These are phyloP conservation scores for Lipomyces oligophaga DNA, from an alignment of 805 yeast species.

Conservation along the genomic window DNA sequence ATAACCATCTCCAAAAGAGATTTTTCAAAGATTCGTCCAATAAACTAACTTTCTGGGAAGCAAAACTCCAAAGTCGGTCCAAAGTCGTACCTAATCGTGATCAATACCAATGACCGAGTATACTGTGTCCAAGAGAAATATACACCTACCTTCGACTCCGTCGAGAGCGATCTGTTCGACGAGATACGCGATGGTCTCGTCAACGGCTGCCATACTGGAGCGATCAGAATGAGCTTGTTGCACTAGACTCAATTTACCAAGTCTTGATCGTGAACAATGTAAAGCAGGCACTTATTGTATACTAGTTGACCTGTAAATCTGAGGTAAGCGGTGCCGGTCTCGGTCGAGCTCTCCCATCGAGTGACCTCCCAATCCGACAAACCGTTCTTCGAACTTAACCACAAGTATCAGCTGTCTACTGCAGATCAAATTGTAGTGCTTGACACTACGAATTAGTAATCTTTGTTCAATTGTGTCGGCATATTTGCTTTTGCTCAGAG, in stretches of 20 bases:
- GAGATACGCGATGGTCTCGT: constrained; percentile 34
- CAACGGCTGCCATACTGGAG: constrained; percentile 25
- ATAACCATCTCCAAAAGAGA: constrained; percentile 35
- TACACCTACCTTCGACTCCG: constrained; percentile 34
- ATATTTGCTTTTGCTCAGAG: too few species aligned
- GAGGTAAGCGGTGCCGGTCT: too few species aligned
- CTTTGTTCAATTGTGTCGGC: too few species aligned
- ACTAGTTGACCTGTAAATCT: too few species aligned
- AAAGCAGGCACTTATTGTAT: too few species aligned
- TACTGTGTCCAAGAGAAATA: neutral
- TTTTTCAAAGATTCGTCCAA: constrained; percentile 30
- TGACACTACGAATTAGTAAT: too few species aligned
- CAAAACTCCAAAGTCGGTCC: constrained; percentile 33
- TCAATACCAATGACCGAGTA: neutral
- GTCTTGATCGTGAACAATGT: neutral
- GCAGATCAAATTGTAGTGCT: too few species aligned
- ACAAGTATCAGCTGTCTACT: too few species aligned
- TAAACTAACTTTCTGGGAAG: constrained; percentile 18
- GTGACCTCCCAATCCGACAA: too few species aligned
- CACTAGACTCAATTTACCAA: too few species aligned
- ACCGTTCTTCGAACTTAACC: too few species aligned
- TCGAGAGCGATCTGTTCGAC: constrained; percentile 35
- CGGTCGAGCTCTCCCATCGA: too few species aligned
- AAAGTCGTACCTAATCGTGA: constrained; percentile 30
- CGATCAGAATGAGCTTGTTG: neutral